phyloP scores from a whole-genome alignment of 2,329 filamentous ascomycete species.

The Neoarthrinium moseri region DNA sequence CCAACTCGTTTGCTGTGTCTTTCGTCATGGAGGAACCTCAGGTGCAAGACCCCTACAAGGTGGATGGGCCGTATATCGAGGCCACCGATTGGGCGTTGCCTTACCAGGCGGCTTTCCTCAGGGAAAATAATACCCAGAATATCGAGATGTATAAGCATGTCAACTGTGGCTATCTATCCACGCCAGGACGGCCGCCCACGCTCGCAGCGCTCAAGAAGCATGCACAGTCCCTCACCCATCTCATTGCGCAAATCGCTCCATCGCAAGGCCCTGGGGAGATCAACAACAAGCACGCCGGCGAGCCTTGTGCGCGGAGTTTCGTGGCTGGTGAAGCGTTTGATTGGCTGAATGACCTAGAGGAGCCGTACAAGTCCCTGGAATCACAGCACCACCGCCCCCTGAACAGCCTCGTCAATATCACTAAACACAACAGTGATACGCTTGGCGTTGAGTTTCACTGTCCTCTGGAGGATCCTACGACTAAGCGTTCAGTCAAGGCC shows the following conservation, averaged over 20 bases:
- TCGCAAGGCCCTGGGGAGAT: constrained; percentile 30
- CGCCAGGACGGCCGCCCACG: constrained; percentile 48
- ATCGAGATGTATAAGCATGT: constrained; percentile 41
- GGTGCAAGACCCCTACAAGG: constrained; percentile 15
- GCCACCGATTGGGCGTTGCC: constrained; percentile 40
- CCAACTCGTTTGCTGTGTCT: not conserved
- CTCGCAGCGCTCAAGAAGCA: constrained; percentile 60
- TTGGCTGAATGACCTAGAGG: constrained; percentile 52
- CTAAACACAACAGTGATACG: constrained; percentile 40
- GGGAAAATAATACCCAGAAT: constrained; percentile 28
- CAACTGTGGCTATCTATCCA: constrained; percentile 59
- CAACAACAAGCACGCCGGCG: constrained; percentile 19
- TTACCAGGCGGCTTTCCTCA: constrained; percentile 37
- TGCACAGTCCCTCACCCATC: constrained; percentile 52
- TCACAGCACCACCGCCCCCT: constrained; percentile 46
- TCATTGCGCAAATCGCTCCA: constrained; percentile 49
- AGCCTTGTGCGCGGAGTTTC: constrained; percentile 27
- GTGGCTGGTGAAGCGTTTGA: constrained; percentile 51
- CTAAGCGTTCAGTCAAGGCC: constrained; percentile 6
- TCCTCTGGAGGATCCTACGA: constrained; percentile 33
- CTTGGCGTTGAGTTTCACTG: constrained; percentile 43
- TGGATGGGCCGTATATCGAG: constrained; percentile 33
- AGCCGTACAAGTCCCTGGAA: constrained; percentile 48
- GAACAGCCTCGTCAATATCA: constrained; percentile 43
- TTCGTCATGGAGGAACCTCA: not conserved